Evolutionary conservation across 208 protist species (phyloP).

Genomic region (Crithidia bombi): DNA sequence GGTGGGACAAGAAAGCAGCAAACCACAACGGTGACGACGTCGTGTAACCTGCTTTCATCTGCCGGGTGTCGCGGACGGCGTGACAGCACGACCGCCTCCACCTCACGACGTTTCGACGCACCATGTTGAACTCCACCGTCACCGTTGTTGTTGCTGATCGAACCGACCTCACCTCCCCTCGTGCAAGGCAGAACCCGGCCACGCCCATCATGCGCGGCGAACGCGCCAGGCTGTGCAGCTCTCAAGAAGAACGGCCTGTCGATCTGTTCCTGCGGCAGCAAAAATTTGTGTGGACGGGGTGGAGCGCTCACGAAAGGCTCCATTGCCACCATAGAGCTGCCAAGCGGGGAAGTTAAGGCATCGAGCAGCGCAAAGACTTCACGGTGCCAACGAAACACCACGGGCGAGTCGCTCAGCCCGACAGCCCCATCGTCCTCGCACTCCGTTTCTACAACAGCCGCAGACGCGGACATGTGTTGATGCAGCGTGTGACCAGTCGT

Average conservation of each 20-base stretch:
- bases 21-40: conserved; percentile 35
- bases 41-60: conserved; percentile 17
- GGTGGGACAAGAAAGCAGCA: conserved; percentile 21
- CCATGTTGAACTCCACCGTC: not conserved
- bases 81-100: not conserved
- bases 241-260: conserved; percentile 4
- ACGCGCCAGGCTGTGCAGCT: too few species aligned
- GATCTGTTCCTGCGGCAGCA: not conserved
- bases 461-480: too few species aligned
- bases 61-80: conserved; percentile 20
- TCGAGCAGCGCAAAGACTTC: conserved; percentile 16
- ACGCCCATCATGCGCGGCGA: too few species aligned
- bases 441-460: too few species aligned
- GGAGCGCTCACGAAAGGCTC: not conserved
- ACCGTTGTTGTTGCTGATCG: not conserved
- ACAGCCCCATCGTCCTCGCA: too few species aligned
- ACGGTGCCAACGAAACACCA: conserved; percentile 15
- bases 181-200: too few species aligned
- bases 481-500: too few species aligned
- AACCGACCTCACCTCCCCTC: not conserved
- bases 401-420: not conserved
- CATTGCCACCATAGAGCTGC: not conserved
- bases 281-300: not conserved
- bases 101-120: not conserved
- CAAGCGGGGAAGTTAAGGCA: conserved; percentile 4